These are phyloP conservation scores for Tardiomyces digboiensis DNA, from an alignment of 1,139 yeast genomes.

Conservation along the genomic window DNA sequence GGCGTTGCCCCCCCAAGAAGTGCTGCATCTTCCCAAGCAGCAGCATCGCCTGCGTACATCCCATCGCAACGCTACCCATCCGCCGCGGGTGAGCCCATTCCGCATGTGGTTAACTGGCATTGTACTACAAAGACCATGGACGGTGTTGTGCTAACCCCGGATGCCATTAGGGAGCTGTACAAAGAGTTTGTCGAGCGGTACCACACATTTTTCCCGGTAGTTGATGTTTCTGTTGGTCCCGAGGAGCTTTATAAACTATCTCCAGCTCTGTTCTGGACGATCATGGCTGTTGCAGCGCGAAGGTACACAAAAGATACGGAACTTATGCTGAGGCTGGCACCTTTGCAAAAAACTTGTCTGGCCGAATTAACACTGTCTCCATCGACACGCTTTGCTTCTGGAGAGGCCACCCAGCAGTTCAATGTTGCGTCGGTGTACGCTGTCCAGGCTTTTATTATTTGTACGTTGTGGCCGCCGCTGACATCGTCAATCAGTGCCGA, in stretches of 20 bases:
- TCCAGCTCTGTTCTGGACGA: slow-evolving; percentile 91
- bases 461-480: slow-evolving; percentile 93
- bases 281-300: slow-evolving; percentile 74
- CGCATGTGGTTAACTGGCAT: slow-evolving; percentile 7
- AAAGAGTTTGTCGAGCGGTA: slow-evolving; percentile 63
- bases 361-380: slow-evolving; percentile 90
- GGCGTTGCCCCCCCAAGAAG: neutral
- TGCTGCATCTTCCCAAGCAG: neutral
- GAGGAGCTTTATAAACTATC: slow-evolving; percentile 69
- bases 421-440: slow-evolving; percentile 92
- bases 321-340: slow-evolving; percentile 46
- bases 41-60: slow-evolving; percentile 2
- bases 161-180: slow-evolving; percentile 55
- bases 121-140: slow-evolving; percentile 67
- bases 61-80: neutral
- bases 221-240: slow-evolving; percentile 73
- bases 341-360: slow-evolving; percentile 61
- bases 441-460: slow-evolving; percentile 83
- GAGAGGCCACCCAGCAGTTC: slow-evolving; percentile 35
- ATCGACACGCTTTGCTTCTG: slow-evolving; percentile 70
- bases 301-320: slow-evolving; percentile 37
- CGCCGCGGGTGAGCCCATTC: slow-evolving; percentile 1
- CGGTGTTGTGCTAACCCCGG: slow-evolving; percentile 48
- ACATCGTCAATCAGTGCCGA: slow-evolving; percentile 93
- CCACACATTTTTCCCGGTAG: slow-evolving; percentile 82